Evolutionary conservation across 306 rosid genomes (phyloP).

Genomic region (Vicia faba): DNA sequence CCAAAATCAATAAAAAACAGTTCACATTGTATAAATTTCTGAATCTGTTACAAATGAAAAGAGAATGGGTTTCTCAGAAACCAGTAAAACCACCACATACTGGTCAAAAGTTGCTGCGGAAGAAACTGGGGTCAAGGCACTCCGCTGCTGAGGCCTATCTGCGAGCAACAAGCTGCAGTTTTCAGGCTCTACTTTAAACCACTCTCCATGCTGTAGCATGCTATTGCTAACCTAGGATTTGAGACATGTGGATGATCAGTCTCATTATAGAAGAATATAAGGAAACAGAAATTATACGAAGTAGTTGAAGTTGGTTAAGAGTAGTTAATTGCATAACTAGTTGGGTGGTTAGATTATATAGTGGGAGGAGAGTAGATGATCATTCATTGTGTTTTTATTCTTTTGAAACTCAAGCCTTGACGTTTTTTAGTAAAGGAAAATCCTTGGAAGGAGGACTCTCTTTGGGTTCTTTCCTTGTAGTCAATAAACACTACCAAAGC

Average conservation of each 20-base stretch:
- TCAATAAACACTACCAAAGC: background rate
- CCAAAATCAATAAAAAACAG: too few species aligned
- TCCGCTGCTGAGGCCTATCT: background rate
- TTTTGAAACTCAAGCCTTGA: background rate
- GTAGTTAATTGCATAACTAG: background rate
- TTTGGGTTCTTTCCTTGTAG: background rate
- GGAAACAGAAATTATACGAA: background rate
- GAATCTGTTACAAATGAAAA: too few species aligned
- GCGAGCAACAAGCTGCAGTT: background rate
- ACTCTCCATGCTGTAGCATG: background rate
- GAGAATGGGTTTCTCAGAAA: background rate
- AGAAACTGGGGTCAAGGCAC: background rate
- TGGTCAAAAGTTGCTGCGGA: background rate
- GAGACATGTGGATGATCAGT: background rate
- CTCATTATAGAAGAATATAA: background rate
- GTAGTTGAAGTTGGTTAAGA: constrained; percentile 10
- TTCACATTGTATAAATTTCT: too few species aligned
- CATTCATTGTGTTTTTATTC: background rate
- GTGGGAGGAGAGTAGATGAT: background rate
- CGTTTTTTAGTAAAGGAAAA: background rate
- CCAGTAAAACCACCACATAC: background rate
- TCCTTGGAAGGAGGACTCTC: constrained; percentile 8
- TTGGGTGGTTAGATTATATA: background rate
- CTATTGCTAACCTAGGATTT: background rate
- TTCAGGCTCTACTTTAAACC: background rate